phyloP scores from a whole-genome alignment of 1,284 basidiomycete species.

The Trametes polyzona region DNA sequence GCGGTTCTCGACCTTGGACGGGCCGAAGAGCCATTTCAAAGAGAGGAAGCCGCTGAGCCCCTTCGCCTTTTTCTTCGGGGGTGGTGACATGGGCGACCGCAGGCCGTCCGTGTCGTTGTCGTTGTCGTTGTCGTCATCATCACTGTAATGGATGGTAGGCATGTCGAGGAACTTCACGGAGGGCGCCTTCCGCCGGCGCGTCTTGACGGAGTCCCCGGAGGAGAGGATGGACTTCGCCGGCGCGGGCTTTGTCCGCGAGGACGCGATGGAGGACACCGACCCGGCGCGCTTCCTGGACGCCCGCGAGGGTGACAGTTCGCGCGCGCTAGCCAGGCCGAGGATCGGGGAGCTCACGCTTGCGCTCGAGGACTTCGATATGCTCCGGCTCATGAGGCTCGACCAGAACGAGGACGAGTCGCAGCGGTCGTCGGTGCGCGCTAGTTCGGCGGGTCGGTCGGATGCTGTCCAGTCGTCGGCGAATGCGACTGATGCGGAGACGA shows the following conservation, averaged over 20 bases:
- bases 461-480: slow-evolving; percentile 15
- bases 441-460: slow-evolving; percentile 17
- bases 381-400: slow-evolving; percentile 28
- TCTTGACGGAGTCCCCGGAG: slow-evolving; percentile 36
- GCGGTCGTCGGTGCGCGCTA: slow-evolving; percentile 20
- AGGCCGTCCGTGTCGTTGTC: slow-evolving; percentile 31
- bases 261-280: slow-evolving; percentile 36
- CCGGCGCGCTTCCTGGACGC: slow-evolving; percentile 31
- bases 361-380: slow-evolving; percentile 28
- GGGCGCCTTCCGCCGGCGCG: slow-evolving; percentile 39
- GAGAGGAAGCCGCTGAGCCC: slow-evolving; percentile 28
- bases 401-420: slow-evolving; percentile 30
- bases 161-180: slow-evolving; percentile 50
- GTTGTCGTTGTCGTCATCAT: slow-evolving; percentile 28
- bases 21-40: slow-evolving; percentile 29
- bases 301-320: slow-evolving; percentile 26
- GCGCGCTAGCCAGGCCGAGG: slow-evolving; percentile 28
- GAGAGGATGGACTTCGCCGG: slow-evolving; percentile 40
- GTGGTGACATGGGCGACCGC: slow-evolving; percentile 18
- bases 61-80: slow-evolving; percentile 24
- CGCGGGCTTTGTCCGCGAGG: slow-evolving; percentile 34
- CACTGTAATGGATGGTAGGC: slow-evolving; percentile 42
- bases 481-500: slow-evolving; percentile 30
- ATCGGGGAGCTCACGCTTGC: slow-evolving; percentile 9
- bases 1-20: slow-evolving; percentile 15